These are phyloP conservation scores for Euphorbia peplus DNA, from an alignment of 345 rosid species.

Conservation along the genomic window DNA sequence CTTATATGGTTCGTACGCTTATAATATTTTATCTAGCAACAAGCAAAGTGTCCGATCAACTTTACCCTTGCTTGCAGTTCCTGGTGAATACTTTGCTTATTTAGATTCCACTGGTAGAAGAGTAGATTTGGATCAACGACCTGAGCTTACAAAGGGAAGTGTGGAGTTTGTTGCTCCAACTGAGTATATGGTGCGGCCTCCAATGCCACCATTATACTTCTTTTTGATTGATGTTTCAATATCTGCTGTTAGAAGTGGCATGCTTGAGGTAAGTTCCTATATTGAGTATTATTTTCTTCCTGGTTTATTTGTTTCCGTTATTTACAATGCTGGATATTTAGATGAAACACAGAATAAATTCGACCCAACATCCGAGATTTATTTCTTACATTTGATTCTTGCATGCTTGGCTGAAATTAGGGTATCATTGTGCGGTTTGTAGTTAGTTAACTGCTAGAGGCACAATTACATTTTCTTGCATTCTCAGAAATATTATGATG, in stretches of 20 bases:
- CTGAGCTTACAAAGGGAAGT: constrained; percentile 91
- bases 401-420: not conserved
- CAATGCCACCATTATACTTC: constrained; percentile 94
- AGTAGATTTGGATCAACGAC: constrained; percentile 89
- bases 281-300: constrained; percentile 11
- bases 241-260: constrained; percentile 89
- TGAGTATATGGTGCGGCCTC: constrained; percentile 99
- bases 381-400: no score
- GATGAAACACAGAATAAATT: not conserved
- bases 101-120: constrained; percentile 90
- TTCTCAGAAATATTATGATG: not conserved
- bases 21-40: not conserved
- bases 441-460: not conserved
- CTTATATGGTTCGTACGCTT: not conserved
- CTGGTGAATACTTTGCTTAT: constrained; percentile 89
- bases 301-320: not conserved
- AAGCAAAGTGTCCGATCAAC: constrained; percentile 18
- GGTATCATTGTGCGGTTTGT: not conserved
- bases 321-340: not conserved
- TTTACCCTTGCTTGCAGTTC: constrained; percentile 49
- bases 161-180: constrained; percentile 97
- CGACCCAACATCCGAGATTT: not conserved
- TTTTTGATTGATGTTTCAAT: constrained; percentile 94
- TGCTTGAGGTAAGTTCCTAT: constrained; percentile 80
- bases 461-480: not conserved